Conservation (phyloP, 2,329 filamentous ascomycete genomes). For the Sporothrix inflata region DNA sequence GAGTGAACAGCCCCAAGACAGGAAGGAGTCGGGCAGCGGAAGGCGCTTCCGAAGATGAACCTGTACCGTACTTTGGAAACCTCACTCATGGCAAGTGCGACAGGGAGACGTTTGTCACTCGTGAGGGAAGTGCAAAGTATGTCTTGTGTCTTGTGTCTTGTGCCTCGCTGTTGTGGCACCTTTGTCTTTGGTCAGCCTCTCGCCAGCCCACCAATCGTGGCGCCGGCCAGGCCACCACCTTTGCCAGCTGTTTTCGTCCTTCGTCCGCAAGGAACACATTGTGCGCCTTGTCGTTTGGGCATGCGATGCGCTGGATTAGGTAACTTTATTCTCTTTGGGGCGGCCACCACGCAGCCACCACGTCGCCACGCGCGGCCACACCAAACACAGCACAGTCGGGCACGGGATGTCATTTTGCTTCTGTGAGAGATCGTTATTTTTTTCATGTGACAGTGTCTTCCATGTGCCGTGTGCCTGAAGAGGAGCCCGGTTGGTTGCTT, state of each 20-base stretch:
- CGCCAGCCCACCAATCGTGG: background rate
- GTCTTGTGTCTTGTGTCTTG: slow-evolving; percentile 3
- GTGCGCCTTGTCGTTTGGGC: background rate
- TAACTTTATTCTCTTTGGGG: background rate
- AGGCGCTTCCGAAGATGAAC: background rate
- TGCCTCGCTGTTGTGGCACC: background rate
- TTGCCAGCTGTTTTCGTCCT: background rate
- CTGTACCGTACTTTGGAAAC: background rate
- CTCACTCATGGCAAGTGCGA: background rate
- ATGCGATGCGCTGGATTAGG: slow-evolving; percentile 11
- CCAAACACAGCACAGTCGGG: background rate
- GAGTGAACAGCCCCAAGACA: background rate
- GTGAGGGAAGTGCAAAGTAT: background rate
- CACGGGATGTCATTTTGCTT: no score
- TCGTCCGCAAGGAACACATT: background rate
- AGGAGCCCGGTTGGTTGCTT: no score
- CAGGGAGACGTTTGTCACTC: background rate
- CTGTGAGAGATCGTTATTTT: no score
- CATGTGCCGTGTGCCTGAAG: background rate
- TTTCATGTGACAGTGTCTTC: slow-evolving; percentile 12
- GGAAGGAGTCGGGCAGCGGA: background rate
- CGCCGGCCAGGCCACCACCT: background rate
- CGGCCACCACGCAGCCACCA: background rate
- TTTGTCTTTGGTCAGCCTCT: background rate
- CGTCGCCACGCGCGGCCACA: background rate